These are phyloP conservation scores for Podila minutissima DNA, from an alignment of 192 early-diverging fungal species.

Conservation along the genomic window DNA sequence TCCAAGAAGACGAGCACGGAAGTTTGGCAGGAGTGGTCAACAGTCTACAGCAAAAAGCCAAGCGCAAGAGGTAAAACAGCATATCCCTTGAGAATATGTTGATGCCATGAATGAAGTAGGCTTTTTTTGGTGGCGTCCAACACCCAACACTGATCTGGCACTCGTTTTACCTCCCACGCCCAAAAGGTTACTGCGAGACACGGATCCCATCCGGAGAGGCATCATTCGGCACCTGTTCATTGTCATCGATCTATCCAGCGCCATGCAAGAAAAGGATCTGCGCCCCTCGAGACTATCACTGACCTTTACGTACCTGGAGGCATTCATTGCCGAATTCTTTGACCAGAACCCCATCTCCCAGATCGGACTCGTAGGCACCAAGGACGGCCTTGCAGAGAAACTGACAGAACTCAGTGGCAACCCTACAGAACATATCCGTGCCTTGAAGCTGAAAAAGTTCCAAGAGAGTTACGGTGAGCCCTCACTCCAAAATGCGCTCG, in stretches of 20 bases:
- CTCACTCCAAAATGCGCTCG: slow-evolving; percentile 92
- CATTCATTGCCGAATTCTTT: slow-evolving; percentile 90
- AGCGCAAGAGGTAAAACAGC: slow-evolving; percentile 63
- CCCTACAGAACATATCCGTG: slow-evolving; percentile 82
- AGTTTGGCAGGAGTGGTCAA: slow-evolving; percentile 79
- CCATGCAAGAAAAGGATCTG: slow-evolving; percentile 89
- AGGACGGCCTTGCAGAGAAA: slow-evolving; percentile 88
- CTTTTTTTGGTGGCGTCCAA: slow-evolving; percentile 22
- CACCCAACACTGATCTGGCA: slow-evolving; percentile 1
- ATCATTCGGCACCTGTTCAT: slow-evolving; percentile 88
- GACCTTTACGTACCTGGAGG: slow-evolving; percentile 68
- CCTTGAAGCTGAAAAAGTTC: slow-evolving; percentile 71
- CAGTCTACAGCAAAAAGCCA: slow-evolving; percentile 76
- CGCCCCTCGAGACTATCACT: slow-evolving; percentile 84
- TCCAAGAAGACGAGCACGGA: slow-evolving; percentile 89
- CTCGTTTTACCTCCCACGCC: background rate
- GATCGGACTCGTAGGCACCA: slow-evolving; percentile 83
- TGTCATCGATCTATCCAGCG: slow-evolving; percentile 83
- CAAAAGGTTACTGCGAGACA: slow-evolving; percentile 69
- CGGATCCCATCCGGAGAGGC: slow-evolving; percentile 76
- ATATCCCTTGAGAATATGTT: too few species aligned
- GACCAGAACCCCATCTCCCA: slow-evolving; percentile 96
- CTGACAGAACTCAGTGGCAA: slow-evolving; percentile 88
- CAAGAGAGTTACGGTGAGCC: slow-evolving; percentile 85
- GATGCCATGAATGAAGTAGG: too few species aligned